Conservation (phyloP, 345 rosid genomes). For the Salix purpurea region DNA sequence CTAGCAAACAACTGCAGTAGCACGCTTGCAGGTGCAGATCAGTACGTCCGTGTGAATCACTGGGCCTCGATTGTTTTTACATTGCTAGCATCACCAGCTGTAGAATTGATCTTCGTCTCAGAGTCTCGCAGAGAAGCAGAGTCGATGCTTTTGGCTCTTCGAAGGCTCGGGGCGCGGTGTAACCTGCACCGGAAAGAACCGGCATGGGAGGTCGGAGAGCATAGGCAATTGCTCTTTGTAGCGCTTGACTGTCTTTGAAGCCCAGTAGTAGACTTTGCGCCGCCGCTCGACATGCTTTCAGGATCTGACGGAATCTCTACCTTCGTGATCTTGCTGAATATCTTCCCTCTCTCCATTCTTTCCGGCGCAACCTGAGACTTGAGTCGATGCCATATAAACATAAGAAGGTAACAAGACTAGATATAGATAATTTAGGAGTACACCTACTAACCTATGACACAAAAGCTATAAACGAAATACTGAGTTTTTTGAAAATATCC, state of each 20-base stretch:
- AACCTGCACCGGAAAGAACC: conserved; percentile 32
- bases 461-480: background rate
- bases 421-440: background rate
- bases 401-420: background rate
- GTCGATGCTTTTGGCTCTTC: conserved; percentile 56
- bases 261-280: conserved; percentile 1
- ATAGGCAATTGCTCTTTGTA: conserved; percentile 52
- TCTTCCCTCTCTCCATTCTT: conserved; percentile 29
- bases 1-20: background rate
- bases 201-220: conserved; percentile 72
- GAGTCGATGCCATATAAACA: background rate
- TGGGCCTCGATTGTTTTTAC: conserved; percentile 1
- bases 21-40: background rate
- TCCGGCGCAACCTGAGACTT: background rate
- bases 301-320: conserved; percentile 31
- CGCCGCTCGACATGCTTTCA: background rate
- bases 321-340: conserved; percentile 30
- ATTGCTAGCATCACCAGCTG: background rate
- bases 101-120: conserved; percentile 21
- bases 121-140: conserved; percentile 21
- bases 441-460: no score
- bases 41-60: background rate
- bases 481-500: background rate
- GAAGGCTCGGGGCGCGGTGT: conserved; percentile 39
- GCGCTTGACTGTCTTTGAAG: conserved; percentile 54